These are phyloP conservation scores for Stropharia rugosoannulata DNA, from an alignment of 768 basidiomycete species.

Conservation along the genomic window DNA sequence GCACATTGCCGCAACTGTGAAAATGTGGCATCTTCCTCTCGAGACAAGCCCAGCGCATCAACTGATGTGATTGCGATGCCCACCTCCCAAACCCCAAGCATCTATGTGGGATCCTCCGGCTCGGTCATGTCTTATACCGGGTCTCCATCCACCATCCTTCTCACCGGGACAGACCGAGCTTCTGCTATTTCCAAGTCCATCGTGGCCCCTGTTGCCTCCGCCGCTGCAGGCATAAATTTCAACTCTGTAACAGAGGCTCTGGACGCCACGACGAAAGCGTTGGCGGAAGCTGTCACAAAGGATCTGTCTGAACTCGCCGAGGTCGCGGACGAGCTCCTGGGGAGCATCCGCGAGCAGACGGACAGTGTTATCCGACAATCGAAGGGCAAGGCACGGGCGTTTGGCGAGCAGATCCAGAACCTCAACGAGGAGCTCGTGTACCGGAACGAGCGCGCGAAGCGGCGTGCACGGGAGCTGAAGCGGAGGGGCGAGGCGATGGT, in stretches of 20 bases:
- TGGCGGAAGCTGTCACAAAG: conserved; percentile 41
- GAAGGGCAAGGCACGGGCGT: conserved; percentile 42
- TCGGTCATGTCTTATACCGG: conserved; percentile 16
- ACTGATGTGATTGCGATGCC: conserved; percentile 23
- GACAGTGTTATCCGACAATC: conserved; percentile 44
- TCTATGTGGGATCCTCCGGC: conserved; percentile 29
- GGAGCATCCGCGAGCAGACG: conserved; percentile 50
- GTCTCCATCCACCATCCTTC: conserved; percentile 14
- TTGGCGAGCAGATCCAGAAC: conserved; percentile 42
- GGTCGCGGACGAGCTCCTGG: conserved; percentile 57
- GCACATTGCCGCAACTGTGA: conserved; percentile 17
- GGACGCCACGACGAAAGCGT: conserved; percentile 44
- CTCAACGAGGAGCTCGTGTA: conserved; percentile 42
- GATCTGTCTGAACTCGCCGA: conserved; percentile 59
- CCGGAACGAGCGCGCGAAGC: conserved; percentile 52
- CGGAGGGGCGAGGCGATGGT: conserved; percentile 48
- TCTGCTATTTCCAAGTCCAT: conserved; percentile 14
- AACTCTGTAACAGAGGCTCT: conserved; percentile 48
- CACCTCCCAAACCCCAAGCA: conserved; percentile 21
- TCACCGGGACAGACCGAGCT: conserved; percentile 12
- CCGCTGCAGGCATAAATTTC: conserved; percentile 33
- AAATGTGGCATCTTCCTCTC: conserved; percentile 8
- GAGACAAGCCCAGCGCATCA: conserved; percentile 16
- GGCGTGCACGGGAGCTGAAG: conserved; percentile 52
- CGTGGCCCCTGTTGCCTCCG: conserved; percentile 12